Evolutionary conservation across 257 asterid species (phyloP), one percentile per base, ranked within the genome.

Genomic region (Paulownia fortunei): DNA sequence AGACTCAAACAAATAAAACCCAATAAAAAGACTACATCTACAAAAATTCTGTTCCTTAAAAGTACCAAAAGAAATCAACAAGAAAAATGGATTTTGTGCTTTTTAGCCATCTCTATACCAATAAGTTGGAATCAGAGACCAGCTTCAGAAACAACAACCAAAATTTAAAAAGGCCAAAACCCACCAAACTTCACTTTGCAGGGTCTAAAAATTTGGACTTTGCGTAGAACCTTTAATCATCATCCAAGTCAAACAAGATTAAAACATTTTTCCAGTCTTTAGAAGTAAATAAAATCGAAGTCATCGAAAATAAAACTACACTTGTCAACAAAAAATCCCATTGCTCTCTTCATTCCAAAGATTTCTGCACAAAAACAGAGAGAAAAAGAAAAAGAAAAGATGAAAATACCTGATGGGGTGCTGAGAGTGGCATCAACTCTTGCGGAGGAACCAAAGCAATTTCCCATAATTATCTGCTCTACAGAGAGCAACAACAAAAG

Each of bases 391-490:
- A 21, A n/a, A 55, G 0, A 58, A 0, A 34, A 19, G 41, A 75
- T 8, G 5, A 49, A 12, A 74, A 55, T 88, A 94, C 98, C 98
- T 69, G 94, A 86, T 61, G 88, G 44, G 52, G 81, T 78, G 90
- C 92, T 92, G 79, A 86, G 85, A 73, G 94, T 72, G 11, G 98
- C 88, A 79, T 92, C 99, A 84, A 92, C 92, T 90, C 85, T 91
- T 8, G 98, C 94, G 0, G 99, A 82, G 37, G 96, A 88, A 85
- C 87, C 92, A 15, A 86, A 55, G 84, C 98, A 94, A 79, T 92
- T 92, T 15, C 99, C 99, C 99, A 94, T 94, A 81, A 75, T 18
- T 78, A 58, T 46, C 36, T 18, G 24, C 66, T 60, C 75, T 2
- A 71, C 73, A n/a, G n/a, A n/a, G n/a, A n/a, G n/a, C n/a, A n/a